Evolutionary conservation across 164 flowering plant species (phyloP), one percentile per base, ranked within the genome.

Genomic region (Stephania yunnanensis): DNA sequence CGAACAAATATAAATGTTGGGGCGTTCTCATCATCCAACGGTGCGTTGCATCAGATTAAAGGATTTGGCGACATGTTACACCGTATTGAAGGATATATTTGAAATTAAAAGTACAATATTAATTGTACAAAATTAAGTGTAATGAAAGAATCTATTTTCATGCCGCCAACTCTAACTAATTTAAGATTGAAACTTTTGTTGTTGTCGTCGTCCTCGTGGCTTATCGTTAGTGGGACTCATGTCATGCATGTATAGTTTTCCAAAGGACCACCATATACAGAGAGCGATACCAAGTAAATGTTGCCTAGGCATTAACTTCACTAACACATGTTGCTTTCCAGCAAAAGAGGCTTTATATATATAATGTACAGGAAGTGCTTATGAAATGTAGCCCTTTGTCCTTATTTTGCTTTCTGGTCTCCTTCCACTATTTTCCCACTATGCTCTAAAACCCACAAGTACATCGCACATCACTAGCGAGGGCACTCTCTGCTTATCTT

Each of bases 361-460:
- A 36, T 36, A 36, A 36, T 19, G 64, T 58, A n/a, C 64, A 58
- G 20, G 17, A 58, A 3, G 64, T 58, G 64, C n/a, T 58, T 58
- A 50, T 15, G 19, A 15, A 10, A 4, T 4, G 3, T 4, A 58
- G 64, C 64, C 64, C 64, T 58, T 58, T 17, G 20, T 58, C 64
- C 64, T 58, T 58, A 58, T 58, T 58, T 58, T 17, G 20, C 64
- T 17, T 58, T 58, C 64, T 17, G 64, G 64, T 58, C 64, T 58
- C 64, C 64, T 58, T 58, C 64, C 64, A 58, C 64, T 58, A 58
- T 58, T 58, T 58, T 58, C 64, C 64, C 64, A 58, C 64, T 58
- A 58, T 58, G 64, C 7, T 15, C 42, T 36, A 36, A 36, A 36
- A 36, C 42, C 2, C 42, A 4, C 42, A 36, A 2, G 42, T 36